phyloP scores from a whole-genome alignment of 2,329 filamentous ascomycete species.

The Cercospora beticola region DNA sequence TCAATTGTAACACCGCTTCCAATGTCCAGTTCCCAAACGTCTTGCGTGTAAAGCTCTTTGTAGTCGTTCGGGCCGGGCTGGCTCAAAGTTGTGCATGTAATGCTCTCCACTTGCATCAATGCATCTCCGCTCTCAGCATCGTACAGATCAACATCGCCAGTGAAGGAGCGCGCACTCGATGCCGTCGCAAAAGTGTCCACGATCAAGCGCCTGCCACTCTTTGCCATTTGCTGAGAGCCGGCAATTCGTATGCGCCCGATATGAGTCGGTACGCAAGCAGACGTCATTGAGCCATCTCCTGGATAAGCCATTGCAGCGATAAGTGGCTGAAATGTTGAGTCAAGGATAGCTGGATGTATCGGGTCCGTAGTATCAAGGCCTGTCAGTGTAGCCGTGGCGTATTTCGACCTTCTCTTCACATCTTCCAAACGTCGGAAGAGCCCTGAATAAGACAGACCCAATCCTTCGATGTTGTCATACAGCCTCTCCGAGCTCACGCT shows the following conservation, averaged over 20 bases:
- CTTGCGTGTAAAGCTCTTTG: conserved; percentile 8
- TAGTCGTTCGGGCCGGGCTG: conserved; percentile 9
- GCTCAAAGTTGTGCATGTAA: conserved; percentile 8
- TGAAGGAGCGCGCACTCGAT: conserved; percentile 2
- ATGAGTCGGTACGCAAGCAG: conserved; percentile 10
- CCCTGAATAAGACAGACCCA: conserved; percentile 14
- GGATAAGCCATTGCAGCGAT: conserved; percentile 7
- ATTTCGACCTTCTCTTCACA: conserved; percentile 8
- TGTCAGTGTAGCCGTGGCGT: background rate
- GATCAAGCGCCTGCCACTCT: conserved; percentile 9
- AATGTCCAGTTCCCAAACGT: conserved; percentile 10
- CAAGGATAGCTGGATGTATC: conserved; percentile 11
- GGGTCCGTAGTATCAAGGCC: background rate
- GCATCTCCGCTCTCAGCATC: conserved; percentile 7
- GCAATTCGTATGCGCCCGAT: conserved; percentile 8
- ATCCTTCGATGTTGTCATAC: conserved; percentile 6
- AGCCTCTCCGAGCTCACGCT: conserved; percentile 12
- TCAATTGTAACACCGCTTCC: conserved; percentile 10
- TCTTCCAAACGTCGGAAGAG: conserved; percentile 8
- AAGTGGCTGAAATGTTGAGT: conserved; percentile 1
- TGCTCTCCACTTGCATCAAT: conserved; percentile 15
- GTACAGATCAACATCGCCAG: conserved; percentile 13
- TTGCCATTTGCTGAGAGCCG: conserved; percentile 10
- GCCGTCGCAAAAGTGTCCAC: conserved; percentile 11
- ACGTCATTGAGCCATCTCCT: conserved; percentile 1